Evolutionary conservation across 345 rosid genomes (phyloP).

Genomic region (Anacardium occidentale): DNA sequence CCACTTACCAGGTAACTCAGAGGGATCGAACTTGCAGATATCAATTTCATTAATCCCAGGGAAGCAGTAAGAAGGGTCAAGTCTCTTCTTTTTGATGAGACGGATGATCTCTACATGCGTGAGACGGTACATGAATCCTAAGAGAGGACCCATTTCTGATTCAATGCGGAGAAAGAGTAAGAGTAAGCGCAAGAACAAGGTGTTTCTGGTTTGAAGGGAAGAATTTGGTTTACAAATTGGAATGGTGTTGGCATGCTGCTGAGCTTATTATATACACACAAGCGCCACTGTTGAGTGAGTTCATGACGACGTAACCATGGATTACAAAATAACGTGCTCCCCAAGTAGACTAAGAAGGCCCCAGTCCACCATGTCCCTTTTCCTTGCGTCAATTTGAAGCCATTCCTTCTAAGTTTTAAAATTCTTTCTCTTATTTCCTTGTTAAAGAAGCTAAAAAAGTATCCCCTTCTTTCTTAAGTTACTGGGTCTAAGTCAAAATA

Average conservation of each 20-base stretch:
- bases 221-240: background rate
- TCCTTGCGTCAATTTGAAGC: too few species aligned
- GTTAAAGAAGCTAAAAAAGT: background rate
- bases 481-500: too few species aligned
- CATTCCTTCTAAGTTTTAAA: background rate
- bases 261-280: background rate
- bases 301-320: too few species aligned
- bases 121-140: conserved; percentile 31
- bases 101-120: conserved; percentile 23
- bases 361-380: too few species aligned
- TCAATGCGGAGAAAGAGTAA: background rate
- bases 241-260: too few species aligned
- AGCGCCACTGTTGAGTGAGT: background rate
- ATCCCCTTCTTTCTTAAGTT: background rate
- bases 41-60: conserved; percentile 16
- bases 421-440: background rate
- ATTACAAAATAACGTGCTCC: too few species aligned
- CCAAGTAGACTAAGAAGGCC: too few species aligned
- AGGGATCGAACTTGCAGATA: conserved; percentile 23
- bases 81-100: conserved; percentile 5
- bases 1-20: conserved; percentile 33
- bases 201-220: background rate
- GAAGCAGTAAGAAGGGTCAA: conserved; percentile 17
- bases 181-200: background rate
- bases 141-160: background rate